Base-by-base conservation (phyloP, 441 rosid genomes). In the Corymbia citriodora region DNA sequence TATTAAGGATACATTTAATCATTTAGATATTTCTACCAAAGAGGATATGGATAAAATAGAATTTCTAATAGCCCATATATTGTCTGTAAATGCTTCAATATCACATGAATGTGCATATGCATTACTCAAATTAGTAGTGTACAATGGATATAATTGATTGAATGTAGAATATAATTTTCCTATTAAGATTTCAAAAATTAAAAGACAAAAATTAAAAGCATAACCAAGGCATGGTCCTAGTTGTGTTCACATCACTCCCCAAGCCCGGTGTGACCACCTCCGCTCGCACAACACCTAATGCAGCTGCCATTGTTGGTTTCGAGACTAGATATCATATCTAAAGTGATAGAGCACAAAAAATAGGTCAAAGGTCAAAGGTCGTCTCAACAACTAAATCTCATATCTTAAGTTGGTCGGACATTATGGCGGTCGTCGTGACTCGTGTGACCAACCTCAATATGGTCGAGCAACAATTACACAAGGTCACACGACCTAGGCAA, bases 131-230 rank as follows among this genome's bases (percentile, higher is more conserved):
- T 21, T 36, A 36, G 12, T 19, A 9, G 16, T 72, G 3, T 19
- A 6, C 2, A 0, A 0, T 0, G 2, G 1, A 19, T 36, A 40
- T 72, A 3, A 36, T 1, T 19, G 0, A n/a, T 65, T 36, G 49
- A 21, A 21, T 11, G 8, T 40, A 11, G 1, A 36, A 10, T 19
- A 19, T 10, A 19, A 19, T 5, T 74, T 21, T 6, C 29, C 49
- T 19, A 36, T 74, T 21, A 27, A 74, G 29, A 74, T 40, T 40
- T 74, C 9, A n/a, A 11, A 74, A 13, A 2, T 5, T 3, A 36
- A 72, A 72, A 31, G 6, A 72, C 33, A 33, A 36, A 13, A 2
- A 36, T 36, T 36, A 36, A 36, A 36, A 36, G 40, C 40, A 36
- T 2, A 36, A 36, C 40, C 19, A 36, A 19, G 50, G 29, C 5